Percentiles rank a stretch among this genome's conserved stretches.
These are phyloP conservation scores for Tricholoma furcatifolium DNA, from an alignment of 768 basidiomycete species.

Conservation along the genomic window DNA sequence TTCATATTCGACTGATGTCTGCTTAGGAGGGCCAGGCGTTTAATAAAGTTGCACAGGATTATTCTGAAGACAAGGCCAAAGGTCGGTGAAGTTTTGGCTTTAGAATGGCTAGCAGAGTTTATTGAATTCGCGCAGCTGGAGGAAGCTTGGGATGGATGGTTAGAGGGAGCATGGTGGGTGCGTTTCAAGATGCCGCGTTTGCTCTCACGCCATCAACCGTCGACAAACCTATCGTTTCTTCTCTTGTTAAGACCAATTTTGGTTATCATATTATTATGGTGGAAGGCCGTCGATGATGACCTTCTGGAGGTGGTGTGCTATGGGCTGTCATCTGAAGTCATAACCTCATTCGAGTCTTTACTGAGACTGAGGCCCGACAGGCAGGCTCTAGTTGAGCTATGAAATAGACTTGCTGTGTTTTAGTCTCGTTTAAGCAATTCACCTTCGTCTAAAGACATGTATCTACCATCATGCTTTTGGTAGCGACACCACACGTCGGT, in stretches of 20 bases:
- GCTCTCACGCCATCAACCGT: slow-evolving; percentile 74
- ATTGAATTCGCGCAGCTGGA: slow-evolving; percentile 49
- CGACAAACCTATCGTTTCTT: slow-evolving; percentile 71
- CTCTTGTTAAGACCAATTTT: slow-evolving; percentile 78
- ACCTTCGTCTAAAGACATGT: too few relatives aligned
- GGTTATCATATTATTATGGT: slow-evolving; percentile 94
- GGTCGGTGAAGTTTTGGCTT: slow-evolving; percentile 33
- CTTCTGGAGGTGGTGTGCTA: background rate
- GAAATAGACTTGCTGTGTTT: too few relatives aligned
- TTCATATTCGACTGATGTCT: slow-evolving; percentile 1
- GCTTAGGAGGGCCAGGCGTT: slow-evolving; percentile 72
- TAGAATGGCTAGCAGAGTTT: background rate
- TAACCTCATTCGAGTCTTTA: too few relatives aligned
- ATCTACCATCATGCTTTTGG: too few relatives aligned
- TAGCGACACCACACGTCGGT: too few relatives aligned
- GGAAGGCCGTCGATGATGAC: slow-evolving; percentile 67
- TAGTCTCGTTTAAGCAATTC: too few relatives aligned
- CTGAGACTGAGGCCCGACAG: too few relatives aligned
- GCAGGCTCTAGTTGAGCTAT: too few relatives aligned
- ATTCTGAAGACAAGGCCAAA: slow-evolving; percentile 91
- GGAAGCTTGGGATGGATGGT: slow-evolving; percentile 88
- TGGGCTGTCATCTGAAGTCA: background rate
- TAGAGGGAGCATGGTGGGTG: slow-evolving; percentile 84
- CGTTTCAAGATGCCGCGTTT: slow-evolving; percentile 90
- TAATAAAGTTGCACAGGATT: slow-evolving; percentile 88